Base-by-base conservation (phyloP, 2,329 filamentous ascomycete genomes). In the Dendrostoma leiphaemia region DNA sequence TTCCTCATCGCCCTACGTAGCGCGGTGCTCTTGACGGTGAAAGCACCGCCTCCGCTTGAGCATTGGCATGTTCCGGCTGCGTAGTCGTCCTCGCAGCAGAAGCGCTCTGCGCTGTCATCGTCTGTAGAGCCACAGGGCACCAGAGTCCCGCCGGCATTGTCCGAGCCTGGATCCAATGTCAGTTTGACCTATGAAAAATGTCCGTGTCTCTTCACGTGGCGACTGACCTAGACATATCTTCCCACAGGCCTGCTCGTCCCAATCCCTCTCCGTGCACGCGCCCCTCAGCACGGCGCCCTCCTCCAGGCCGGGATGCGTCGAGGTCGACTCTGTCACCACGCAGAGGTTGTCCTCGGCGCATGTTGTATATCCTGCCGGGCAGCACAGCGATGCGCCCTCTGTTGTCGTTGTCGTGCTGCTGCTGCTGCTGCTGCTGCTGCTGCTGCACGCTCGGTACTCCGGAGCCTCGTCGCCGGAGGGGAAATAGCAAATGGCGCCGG, bases 311-410 rank as follows among this genome's bases (percentile, higher is more conserved):
- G 60, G 60, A 24, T 52, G 60, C 7, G 51, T 29, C 15, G 46
- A 45, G 26, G 50, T 59, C 31, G 56, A 51, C 8, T 40, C 55
- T 6, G 63, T 61, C 21, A 61, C 59, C 38, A 61, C 54, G 54
- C 64, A 66, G 8, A 62, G 59, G 6, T 57, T 34, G 47, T 56
- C 61, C 53, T 57, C 60, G 47, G 59, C 65, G 48, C 64, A 66
- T 2, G 60, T n/a, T n/a, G n/a, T 63, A 58, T 63, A 66, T 4
- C 64, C 64, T 2, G 47, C 24, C 1, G 60, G 59, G 32, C 64
- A 66, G 48, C 64, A 66, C 26, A 48, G 55, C 9, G 59, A 55
- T 31, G 63, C 55, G 21, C 38, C 38, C 23, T 41, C 38, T 24
- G 21, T 9, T 12, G 21, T 10, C 4, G 21, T n/a, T n/a, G n/a